phyloP scores from a whole-genome alignment of 164 flowering plant genomes.

The Nymphaea colorata region DNA sequence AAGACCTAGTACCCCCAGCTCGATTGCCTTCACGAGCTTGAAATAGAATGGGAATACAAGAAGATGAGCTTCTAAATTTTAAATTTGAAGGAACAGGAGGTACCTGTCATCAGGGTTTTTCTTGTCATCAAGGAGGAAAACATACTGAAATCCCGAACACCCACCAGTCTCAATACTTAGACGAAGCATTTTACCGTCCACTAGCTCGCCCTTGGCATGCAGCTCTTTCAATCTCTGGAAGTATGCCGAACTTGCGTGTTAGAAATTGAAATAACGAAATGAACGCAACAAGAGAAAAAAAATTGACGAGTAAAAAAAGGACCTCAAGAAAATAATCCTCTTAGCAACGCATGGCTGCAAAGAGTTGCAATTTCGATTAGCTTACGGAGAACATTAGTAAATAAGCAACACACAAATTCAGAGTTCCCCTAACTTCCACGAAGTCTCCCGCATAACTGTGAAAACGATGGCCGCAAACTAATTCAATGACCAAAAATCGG shows the following conservation, averaged over 20 bases:
- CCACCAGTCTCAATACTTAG: slow-evolving; percentile 93
- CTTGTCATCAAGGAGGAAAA: slow-evolving; percentile 59
- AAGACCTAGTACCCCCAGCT: too few species aligned
- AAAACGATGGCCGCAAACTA: too few species aligned
- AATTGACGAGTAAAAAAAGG: not conserved
- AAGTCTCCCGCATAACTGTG: too few species aligned
- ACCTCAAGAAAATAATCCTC: not conserved
- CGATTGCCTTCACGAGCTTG: too few species aligned
- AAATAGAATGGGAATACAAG: too few species aligned
- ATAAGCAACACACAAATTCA: not conserved
- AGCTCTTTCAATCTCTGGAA: slow-evolving; percentile 84
- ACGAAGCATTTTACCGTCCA: slow-evolving; percentile 56
- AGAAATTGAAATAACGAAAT: not conserved
- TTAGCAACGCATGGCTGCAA: not conserved
- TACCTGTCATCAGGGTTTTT: slow-evolving; percentile 75
- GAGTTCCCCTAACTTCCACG: not conserved
- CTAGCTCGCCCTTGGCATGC: slow-evolving; percentile 41
- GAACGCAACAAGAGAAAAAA: not conserved
- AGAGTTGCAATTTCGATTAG: not conserved
- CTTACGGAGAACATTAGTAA: not conserved
- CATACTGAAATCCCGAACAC: slow-evolving; percentile 96
- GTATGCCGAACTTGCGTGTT: too few species aligned
- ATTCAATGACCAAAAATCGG: too few species aligned
- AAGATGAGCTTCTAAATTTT: not conserved
- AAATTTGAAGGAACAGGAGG: not conserved